These are phyloP conservation scores for Arthrobotrys conoides DNA, from an alignment of 2,329 filamentous ascomycete species.

Conservation along the genomic window DNA sequence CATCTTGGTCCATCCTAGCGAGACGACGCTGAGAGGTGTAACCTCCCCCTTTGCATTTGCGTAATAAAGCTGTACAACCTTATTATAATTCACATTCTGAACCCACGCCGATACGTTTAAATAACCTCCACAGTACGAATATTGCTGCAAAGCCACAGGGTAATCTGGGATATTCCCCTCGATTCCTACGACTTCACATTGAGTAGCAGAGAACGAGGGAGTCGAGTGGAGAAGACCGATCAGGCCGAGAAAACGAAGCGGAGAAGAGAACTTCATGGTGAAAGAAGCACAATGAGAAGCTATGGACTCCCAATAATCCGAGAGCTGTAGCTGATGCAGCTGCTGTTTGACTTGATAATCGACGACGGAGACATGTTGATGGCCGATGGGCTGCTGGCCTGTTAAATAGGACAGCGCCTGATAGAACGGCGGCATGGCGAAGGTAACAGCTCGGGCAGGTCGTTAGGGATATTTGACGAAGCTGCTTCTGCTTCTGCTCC, in stretches of 20 bases:
- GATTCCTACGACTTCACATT: conserved; percentile 41
- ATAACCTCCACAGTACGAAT: conserved; percentile 56
- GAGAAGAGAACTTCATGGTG: conserved; percentile 51
- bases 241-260: conserved; percentile 48
- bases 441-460: conserved; percentile 21
- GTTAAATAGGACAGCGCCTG: conserved; percentile 57
- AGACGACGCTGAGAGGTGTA: conserved; percentile 47
- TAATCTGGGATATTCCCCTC: conserved; percentile 46
- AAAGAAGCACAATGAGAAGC: conserved; percentile 41
- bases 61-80: conserved; percentile 57
- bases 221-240: conserved; percentile 36
- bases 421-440: conserved; percentile 37
- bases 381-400: conserved; percentile 32
- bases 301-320: conserved; percentile 51
- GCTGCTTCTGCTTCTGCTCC: not conserved
- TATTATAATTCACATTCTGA: conserved; percentile 57
- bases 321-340: conserved; percentile 25
- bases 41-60: conserved; percentile 38
- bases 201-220: conserved; percentile 30
- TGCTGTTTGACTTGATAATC: conserved; percentile 20
- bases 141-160: conserved; percentile 55
- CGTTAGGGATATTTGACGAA: not conserved
- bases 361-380: conserved; percentile 39
- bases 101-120: conserved; percentile 54
- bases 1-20: conserved; percentile 55